Evolutionary conservation across 208 protist genomes (phyloP).

Genomic region (Crithidia acanthocephali): DNA sequence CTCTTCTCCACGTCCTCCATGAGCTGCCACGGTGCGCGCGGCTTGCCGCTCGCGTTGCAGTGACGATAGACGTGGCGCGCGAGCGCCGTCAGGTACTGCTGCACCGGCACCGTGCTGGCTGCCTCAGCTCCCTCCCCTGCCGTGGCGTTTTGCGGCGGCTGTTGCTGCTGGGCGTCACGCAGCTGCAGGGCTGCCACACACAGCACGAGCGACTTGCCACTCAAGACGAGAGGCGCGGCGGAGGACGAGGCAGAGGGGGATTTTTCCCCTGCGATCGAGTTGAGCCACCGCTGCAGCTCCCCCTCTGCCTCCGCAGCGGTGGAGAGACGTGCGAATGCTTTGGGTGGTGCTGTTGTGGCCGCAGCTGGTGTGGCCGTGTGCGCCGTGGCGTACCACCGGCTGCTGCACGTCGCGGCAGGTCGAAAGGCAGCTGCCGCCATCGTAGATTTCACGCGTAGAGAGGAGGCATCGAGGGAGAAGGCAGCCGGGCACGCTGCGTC

Average conservation of each 20-base stretch:
- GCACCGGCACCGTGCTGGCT: not conserved
- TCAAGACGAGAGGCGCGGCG: not conserved
- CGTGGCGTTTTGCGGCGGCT: not conserved
- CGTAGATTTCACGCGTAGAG: not conserved
- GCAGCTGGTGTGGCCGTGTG: not conserved
- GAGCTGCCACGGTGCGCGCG: conserved; percentile 7
- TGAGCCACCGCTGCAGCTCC: conserved; percentile 25
- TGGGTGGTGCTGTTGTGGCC: not conserved
- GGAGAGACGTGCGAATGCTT: conserved; percentile 1
- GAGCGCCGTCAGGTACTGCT: conserved; percentile 20
- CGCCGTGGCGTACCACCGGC: conserved; percentile 10
- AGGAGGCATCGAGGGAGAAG: not conserved
- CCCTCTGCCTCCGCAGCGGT: conserved; percentile 18
- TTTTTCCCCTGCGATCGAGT: not conserved
- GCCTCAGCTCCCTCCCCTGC: not conserved
- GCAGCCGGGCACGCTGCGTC: not conserved
- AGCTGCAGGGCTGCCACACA: conserved; percentile 30
- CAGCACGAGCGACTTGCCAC: conserved; percentile 30
- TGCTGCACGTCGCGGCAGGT: not conserved
- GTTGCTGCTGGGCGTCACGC: not conserved
- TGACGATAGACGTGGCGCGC: conserved; percentile 19
- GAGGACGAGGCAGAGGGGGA: not conserved
- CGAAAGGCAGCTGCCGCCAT: not conserved
- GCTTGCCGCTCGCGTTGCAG: conserved; percentile 21
- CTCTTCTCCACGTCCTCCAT: conserved; percentile 23